A percentile compares a stretch with the other conserved stretches of the same genome.
phyloP scores from a whole-genome alignment of 306 rosid species.

The Dryas alaskensis region DNA sequence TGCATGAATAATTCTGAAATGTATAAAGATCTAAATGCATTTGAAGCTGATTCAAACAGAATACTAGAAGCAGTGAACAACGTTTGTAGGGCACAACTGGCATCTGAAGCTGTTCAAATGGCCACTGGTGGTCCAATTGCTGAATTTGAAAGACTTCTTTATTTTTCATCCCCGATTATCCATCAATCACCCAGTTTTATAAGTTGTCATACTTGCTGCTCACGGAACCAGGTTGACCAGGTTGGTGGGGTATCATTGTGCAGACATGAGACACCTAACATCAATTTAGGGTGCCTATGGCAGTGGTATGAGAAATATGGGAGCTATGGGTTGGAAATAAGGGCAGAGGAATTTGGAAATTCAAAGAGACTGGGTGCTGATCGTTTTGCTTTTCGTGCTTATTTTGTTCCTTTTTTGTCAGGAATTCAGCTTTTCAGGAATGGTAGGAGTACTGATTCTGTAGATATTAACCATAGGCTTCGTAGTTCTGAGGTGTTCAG shows the following conservation, averaged over 20 bases:
- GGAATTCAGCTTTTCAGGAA: slow-evolving; percentile 76
- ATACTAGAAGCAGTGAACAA: slow-evolving; percentile 52
- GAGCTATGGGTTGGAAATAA: slow-evolving; percentile 79
- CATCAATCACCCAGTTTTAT: slow-evolving; percentile 31
- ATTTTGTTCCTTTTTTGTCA: slow-evolving; percentile 83
- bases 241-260: slow-evolving; percentile 39
- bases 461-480: slow-evolving; percentile 15
- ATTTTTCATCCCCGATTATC: slow-evolving; percentile 60
- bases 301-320: slow-evolving; percentile 86
- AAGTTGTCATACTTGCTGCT: slow-evolving; percentile 42
- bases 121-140: slow-evolving; percentile 63
- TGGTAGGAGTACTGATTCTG: slow-evolving; percentile 10
- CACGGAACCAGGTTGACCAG: slow-evolving; percentile 36
- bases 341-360: slow-evolving; percentile 46
- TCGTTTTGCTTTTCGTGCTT: slow-evolving; percentile 51
- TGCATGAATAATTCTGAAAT: slow-evolving; percentile 18
- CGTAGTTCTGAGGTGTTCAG: slow-evolving; percentile 30
- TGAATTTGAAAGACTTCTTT: slow-evolving; percentile 68
- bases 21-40: slow-evolving; percentile 28
- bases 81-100: slow-evolving; percentile 47
- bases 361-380: slow-evolving; percentile 41
- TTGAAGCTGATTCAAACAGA: slow-evolving; percentile 37
- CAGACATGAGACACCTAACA: slow-evolving; percentile 52
- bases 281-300: slow-evolving; percentile 68
- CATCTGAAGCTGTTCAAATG: slow-evolving; percentile 56